phyloP scores from a whole-genome alignment of 2,329 filamentous ascomycete genomes.

The Alternaria alternata region DNA sequence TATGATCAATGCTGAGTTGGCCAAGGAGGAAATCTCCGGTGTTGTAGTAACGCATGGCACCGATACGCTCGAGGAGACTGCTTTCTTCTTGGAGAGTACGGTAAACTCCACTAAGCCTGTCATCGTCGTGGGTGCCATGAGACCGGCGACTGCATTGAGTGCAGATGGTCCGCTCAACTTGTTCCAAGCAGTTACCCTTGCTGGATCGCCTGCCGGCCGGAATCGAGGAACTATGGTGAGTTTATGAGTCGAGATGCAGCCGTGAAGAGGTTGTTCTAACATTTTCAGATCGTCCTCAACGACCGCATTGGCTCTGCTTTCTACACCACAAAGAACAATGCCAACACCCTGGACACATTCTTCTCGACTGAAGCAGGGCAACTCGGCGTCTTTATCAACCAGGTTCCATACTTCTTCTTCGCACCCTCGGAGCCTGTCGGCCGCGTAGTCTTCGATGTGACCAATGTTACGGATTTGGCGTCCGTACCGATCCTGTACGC shows the following conservation, averaged over 20 bases:
- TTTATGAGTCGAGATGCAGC: rapidly evolving
- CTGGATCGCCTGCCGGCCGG: constrained; percentile 55
- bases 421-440: constrained; percentile 56
- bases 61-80: constrained; percentile 70
- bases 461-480: constrained; percentile 59
- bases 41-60: constrained; percentile 71
- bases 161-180: constrained; percentile 71
- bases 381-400: constrained; percentile 66
- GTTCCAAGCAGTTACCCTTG: constrained; percentile 66
- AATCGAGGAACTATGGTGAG: constrained; percentile 62
- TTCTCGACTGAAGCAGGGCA: constrained; percentile 62
- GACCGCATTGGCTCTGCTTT: constrained; percentile 67
- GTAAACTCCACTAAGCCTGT: constrained; percentile 67
- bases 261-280: background rate
- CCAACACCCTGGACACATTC: constrained; percentile 71
- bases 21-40: constrained; percentile 53
- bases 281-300: constrained; percentile 61
- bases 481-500: constrained; percentile 66
- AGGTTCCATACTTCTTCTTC: constrained; percentile 68
- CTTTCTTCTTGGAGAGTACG: constrained; percentile 69
- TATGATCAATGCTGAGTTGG: constrained; percentile 60
- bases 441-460: constrained; percentile 54
- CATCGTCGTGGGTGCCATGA: constrained; percentile 69
- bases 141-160: constrained; percentile 68
- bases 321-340: constrained; percentile 68